Evolutionary conservation across 208 protist species (phyloP), one percentile per base, ranked within the genome.

Genomic region (Strigomonas culicis): DNA sequence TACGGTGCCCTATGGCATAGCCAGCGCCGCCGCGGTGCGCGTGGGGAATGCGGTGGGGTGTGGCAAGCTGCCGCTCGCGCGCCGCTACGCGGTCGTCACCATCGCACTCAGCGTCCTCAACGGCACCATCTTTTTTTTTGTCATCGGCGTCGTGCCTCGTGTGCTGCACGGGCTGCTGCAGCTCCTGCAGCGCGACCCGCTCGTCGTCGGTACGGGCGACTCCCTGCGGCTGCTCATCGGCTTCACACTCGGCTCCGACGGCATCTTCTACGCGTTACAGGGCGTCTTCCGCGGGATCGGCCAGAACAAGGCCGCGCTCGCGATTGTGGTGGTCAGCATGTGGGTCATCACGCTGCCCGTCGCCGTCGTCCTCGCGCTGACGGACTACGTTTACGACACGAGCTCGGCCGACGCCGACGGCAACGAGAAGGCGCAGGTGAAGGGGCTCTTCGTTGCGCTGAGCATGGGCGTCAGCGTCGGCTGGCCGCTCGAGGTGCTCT

Each of bases 271-370:
- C 58, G 62, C 51, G 4, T 10, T 68, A 11, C 63, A 76, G 39
- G 75, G 75, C 1, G 46, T 63, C 4, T 80, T 76, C 41, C 75
- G 75, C 22, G 75, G 70, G 8, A 49, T 59, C n/a, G 66, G 70
- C 39, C 47, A 65, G 19, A 75, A 72, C 49, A 36, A 49, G 13
- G 44, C 67, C 17, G 28, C 63, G 22, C 46, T 73, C 0, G 49
- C 15, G 0, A 67, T 73, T 39, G 28, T 73, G 6, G 3, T 61
- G 6, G 2, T 64, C 0, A 8, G 43, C 24, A 75, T 80, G 75
- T 80, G 75, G 75, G 60, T 53, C 1, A 34, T 80, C 6, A 44
- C 70, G 24, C 65, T 77, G 50, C 75, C 75, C 10, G 10, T 67
- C 15, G 62, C 61, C 3, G 1, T 70, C 0, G 2, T 81, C 11